These are phyloP conservation scores for Solanum aculeatissimum DNA, from an alignment of 305 asterid species.

Conservation along the genomic window DNA sequence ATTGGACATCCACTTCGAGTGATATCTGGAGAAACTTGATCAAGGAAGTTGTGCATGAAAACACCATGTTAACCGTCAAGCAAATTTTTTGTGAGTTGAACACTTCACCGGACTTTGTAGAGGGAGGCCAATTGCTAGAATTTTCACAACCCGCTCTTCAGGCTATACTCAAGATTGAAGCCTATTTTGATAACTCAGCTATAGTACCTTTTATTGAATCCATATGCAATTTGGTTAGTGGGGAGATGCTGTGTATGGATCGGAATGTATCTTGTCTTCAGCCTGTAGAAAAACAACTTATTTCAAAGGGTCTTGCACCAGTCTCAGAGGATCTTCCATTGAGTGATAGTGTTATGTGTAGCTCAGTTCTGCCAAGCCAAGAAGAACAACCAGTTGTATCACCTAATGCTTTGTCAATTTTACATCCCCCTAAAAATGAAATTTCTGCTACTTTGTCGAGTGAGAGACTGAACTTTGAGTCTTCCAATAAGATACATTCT, in stretches of 20 bases:
- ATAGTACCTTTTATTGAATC: constrained; percentile 23
- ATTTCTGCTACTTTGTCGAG: constrained; percentile 17
- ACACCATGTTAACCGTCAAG: constrained; percentile 25
- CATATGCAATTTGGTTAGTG: constrained; percentile 10
- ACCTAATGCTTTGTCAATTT: constrained; percentile 12
- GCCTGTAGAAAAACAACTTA: constrained; percentile 10
- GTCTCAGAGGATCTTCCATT: not conserved
- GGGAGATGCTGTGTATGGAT: constrained; percentile 7
- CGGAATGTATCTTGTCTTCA: constrained; percentile 3
- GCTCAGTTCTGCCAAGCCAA: constrained; percentile 5
- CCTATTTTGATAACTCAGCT: constrained; percentile 6
- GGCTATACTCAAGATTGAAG: constrained; percentile 14
- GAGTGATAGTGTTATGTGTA: not conserved
- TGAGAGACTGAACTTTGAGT: constrained; percentile 2
- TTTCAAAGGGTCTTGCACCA: constrained; percentile 1
- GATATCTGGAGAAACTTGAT: constrained; percentile 46
- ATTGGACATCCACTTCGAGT: constrained; percentile 45
- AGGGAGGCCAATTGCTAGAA: constrained; percentile 20
- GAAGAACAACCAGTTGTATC: constrained; percentile 14
- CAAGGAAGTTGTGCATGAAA: constrained; percentile 29
- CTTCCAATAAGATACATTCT: constrained; percentile 3
- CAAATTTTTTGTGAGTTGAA: constrained; percentile 27
- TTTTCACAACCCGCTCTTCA: constrained; percentile 31
- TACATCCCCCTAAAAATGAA: constrained; percentile 16
- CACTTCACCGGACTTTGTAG: constrained; percentile 16